These are phyloP conservation scores for Carnegiea gigantea DNA, from an alignment of 179 eudicot species.

Conservation along the genomic window DNA sequence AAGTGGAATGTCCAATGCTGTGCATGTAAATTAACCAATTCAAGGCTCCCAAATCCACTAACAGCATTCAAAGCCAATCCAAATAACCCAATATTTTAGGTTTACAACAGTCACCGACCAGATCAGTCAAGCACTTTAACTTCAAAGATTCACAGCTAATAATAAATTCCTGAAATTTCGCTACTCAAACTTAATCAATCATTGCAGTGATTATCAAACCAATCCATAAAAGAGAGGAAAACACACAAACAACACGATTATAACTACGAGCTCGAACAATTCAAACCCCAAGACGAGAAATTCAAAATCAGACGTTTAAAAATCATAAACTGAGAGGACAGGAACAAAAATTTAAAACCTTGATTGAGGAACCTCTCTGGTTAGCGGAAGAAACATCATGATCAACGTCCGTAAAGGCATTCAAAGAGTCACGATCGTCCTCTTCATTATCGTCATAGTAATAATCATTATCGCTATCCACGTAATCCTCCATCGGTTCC, in stretches of 20 bases:
- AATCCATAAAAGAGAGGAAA: background rate
- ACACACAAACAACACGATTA: background rate
- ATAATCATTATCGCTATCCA: conserved; percentile 9
- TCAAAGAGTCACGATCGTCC: conserved; percentile 16
- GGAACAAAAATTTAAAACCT: background rate
- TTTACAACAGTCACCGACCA: background rate
- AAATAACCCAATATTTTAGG: background rate
- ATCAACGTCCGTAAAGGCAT: conserved; percentile 15
- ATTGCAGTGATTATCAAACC: background rate
- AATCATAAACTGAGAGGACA: background rate
- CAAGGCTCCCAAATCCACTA: background rate
- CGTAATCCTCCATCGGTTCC: conserved; percentile 15
- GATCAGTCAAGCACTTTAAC: background rate
- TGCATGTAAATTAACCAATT: background rate
- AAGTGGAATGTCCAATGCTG: background rate
- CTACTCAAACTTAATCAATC: background rate
- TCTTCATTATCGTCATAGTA: conserved; percentile 14
- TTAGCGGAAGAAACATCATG: conserved; percentile 1
- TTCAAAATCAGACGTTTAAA: background rate
- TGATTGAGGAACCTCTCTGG: conserved; percentile 8
- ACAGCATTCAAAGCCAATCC: background rate
- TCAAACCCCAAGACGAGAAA: background rate
- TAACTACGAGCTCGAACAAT: background rate
- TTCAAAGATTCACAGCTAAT: background rate
- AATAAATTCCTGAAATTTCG: background rate